phyloP scores from a whole-genome alignment of 257 asterid species.

The Jacaranda mimosifolia region DNA sequence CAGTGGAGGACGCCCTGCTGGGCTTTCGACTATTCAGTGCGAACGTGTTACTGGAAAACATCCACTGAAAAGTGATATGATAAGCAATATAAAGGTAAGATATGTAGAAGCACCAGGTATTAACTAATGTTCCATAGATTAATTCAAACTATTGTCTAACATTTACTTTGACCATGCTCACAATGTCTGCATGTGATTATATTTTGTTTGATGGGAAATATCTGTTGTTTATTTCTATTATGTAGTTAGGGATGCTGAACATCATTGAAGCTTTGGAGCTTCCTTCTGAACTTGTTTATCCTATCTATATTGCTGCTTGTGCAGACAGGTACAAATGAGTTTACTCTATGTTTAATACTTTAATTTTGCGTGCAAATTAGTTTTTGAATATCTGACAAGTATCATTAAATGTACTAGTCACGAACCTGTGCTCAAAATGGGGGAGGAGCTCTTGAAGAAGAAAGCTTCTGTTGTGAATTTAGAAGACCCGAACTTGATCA shows the following conservation, averaged over 20 bases:
- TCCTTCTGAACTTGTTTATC: slow-evolving; percentile 81
- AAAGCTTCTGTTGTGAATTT: slow-evolving; percentile 79
- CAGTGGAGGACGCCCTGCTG: slow-evolving; percentile 79
- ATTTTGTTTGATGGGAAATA: slow-evolving; percentile 31
- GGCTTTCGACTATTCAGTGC: slow-evolving; percentile 80
- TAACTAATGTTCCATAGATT: slow-evolving; percentile 8
- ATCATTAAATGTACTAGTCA: slow-evolving; percentile 57
- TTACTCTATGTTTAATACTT: slow-evolving; percentile 23
- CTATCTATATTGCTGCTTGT: slow-evolving; percentile 83
- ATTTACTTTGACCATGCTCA: slow-evolving; percentile 29
- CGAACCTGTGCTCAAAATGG: slow-evolving; percentile 80
- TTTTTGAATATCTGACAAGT: slow-evolving; percentile 8
- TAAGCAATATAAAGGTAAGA: slow-evolving; percentile 74
- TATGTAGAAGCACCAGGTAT: slow-evolving; percentile 29
- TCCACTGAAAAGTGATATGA: slow-evolving; percentile 59
- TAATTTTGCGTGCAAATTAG: slow-evolving; percentile 22
- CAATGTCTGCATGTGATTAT: slow-evolving; percentile 16
- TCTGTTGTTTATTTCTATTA: slow-evolving; percentile 35
- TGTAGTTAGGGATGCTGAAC: slow-evolving; percentile 87
- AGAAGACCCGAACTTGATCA: slow-evolving; percentile 79
- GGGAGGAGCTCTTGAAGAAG: slow-evolving; percentile 93
- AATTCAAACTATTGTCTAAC: slow-evolving; percentile 24
- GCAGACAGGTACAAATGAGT: slow-evolving; percentile 70
- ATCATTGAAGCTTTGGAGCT: slow-evolving; percentile 77
- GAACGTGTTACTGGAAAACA: slow-evolving; percentile 89